phyloP scores from a whole-genome alignment of 257 asterid species.

The Cynanchum wilfordii region DNA sequence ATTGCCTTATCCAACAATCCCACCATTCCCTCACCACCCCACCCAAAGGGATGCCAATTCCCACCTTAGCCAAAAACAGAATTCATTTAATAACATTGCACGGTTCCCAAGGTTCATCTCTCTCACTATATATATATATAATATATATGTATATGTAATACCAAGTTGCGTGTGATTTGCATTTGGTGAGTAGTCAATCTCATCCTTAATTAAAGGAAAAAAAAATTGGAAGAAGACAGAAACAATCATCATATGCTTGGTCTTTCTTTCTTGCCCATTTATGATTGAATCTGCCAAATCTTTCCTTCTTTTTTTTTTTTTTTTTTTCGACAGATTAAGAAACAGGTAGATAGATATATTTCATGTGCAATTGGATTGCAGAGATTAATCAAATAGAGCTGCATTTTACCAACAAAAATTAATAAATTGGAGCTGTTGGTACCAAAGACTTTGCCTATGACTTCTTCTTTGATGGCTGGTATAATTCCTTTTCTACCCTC shows the following conservation, averaged over 20 bases:
- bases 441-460: too few species aligned
- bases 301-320: neutral
- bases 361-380: neutral
- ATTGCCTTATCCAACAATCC: slow-evolving; percentile 17
- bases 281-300: slow-evolving; percentile 3
- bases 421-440: too few species aligned
- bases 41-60: slow-evolving; percentile 1
- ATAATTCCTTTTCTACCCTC: too few species aligned
- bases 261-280: neutral
- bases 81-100: slow-evolving; percentile 15
- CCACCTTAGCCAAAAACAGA: slow-evolving; percentile 17
- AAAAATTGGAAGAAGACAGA: neutral
- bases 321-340: neutral
- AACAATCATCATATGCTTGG: neutral
- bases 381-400: neutral
- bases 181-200: neutral
- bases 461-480: too few species aligned
- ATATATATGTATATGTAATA: neutral
- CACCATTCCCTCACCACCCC: neutral
- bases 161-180: slow-evolving; percentile 11
- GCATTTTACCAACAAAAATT: too few species aligned
- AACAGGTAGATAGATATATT: neutral
- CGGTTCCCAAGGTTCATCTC: slow-evolving; percentile 14
- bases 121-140: neutral
- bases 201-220: neutral